These are phyloP conservation scores for Candida namnaoensis DNA, from an alignment of 805 yeast species.

Conservation along the genomic window DNA sequence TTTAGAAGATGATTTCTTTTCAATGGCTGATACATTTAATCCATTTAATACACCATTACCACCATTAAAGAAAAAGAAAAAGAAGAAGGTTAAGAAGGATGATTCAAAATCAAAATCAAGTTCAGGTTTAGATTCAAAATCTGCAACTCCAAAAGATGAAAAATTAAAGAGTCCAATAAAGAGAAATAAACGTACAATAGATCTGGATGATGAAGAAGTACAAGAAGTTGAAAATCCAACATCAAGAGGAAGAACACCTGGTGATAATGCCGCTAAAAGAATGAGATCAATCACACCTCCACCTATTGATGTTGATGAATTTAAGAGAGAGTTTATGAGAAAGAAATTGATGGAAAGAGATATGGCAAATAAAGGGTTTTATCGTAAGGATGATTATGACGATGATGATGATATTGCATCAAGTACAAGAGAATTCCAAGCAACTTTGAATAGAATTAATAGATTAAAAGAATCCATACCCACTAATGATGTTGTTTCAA, in stretches of 20 bases:
- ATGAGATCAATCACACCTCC: conserved; percentile 9
- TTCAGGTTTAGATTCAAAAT: background rate
- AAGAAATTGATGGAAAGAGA: too few species aligned
- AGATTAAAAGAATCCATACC: too few species aligned
- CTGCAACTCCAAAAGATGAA: background rate
- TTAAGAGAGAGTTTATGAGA: background rate
- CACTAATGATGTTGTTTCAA: too few species aligned
- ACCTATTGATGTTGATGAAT: conserved; percentile 9
- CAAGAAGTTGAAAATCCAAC: background rate
- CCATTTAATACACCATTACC: background rate
- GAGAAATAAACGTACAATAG: too few species aligned
- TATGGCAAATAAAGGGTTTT: too few species aligned
- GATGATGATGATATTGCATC: too few species aligned
- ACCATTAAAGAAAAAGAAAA: conserved; percentile 11
- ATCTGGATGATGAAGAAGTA: background rate
- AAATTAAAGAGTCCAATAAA: background rate
- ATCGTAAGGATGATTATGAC: background rate
- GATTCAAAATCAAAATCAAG: background rate
- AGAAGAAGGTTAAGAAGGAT: conserved; percentile 4
- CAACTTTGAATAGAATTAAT: too few species aligned
- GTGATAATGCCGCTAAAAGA: background rate
- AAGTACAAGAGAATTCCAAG: too few species aligned
- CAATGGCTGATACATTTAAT: conserved; percentile 6
- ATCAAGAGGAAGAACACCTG: background rate
- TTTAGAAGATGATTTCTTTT: conserved; percentile 19